Conservation (phyloP, 2,329 filamentous ascomycete species). For the Xylaria sp. region DNA sequence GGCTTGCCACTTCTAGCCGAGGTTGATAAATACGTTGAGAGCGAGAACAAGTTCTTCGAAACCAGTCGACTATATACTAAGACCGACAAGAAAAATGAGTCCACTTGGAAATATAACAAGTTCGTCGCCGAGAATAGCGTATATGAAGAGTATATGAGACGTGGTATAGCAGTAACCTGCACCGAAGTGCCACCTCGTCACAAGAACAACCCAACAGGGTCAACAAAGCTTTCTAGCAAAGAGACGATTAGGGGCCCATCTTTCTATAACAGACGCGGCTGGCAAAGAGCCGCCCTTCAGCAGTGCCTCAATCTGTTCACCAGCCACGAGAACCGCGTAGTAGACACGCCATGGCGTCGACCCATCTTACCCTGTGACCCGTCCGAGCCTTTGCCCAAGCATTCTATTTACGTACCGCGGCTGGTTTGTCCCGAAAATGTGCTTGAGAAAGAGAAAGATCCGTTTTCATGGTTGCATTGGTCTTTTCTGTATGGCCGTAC, state of each 20-base stretch:
- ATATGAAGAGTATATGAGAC: conserved; percentile 52
- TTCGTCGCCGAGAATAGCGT: conserved; percentile 50
- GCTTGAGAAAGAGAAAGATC: conserved; percentile 43
- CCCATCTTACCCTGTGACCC: conserved; percentile 52
- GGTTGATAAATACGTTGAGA: conserved; percentile 32
- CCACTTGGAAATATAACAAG: background rate
- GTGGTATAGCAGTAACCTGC: conserved; percentile 14
- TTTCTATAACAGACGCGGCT: conserved; percentile 53
- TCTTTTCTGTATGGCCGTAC: conserved; percentile 44
- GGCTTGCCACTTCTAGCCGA: conserved; percentile 12
- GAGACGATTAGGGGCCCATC: conserved; percentile 19
- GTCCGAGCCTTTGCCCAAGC: conserved; percentile 42
- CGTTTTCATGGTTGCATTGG: conserved; percentile 49
- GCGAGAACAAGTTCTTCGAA: conserved; percentile 35
- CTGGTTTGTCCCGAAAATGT: conserved; percentile 34
- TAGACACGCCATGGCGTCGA: conserved; percentile 53
- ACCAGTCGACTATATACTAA: background rate
- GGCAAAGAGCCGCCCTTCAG: conserved; percentile 59
- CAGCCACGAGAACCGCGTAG: conserved; percentile 52
- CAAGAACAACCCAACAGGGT: background rate
- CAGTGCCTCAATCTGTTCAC: conserved; percentile 54
- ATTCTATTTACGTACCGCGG: conserved; percentile 41
- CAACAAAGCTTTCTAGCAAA: conserved; percentile 8
- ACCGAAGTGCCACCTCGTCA: conserved; percentile 17
- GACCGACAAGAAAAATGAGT: background rate